These are phyloP conservation scores for Phanerochaete sordida DNA, from an alignment of 768 basidiomycete species.

Conservation along the genomic window DNA sequence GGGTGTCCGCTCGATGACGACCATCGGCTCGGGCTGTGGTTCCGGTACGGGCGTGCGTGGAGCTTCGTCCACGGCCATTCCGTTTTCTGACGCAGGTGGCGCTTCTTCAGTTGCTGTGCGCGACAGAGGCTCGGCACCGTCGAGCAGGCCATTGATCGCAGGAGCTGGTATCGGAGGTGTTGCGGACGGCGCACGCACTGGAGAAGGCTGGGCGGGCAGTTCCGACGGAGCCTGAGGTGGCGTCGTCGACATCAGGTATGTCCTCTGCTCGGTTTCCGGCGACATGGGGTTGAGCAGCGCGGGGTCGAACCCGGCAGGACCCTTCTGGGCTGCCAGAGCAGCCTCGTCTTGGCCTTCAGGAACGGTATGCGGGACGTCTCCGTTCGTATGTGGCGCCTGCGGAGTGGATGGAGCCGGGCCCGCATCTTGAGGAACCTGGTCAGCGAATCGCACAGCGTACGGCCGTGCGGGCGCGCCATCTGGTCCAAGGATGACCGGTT, in stretches of 20 bases:
- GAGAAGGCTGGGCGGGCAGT: neutral
- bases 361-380: conserved; percentile 2
- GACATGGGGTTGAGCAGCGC: conserved; percentile 51
- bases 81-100: neutral
- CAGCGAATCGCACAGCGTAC: conserved; percentile 50
- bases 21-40: conserved; percentile 36
- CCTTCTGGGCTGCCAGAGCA: conserved; percentile 15
- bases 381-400: conserved; percentile 2
- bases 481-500: conserved; percentile 28
- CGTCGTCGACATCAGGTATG: neutral
- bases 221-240: neutral
- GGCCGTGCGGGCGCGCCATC: conserved; percentile 30
- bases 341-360: conserved; percentile 6
- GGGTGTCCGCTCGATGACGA: conserved; percentile 54
- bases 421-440: conserved; percentile 19
- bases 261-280: conserved; percentile 15
- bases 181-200: neutral
- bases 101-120: neutral
- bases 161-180: neutral
- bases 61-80: neutral
- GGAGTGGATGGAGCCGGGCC: conserved; percentile 14
- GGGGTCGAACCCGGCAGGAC: conserved; percentile 48
- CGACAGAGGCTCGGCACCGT: neutral
- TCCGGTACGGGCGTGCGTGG: neutral
- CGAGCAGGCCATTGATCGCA: neutral